Evolutionary conservation across 2,329 filamentous ascomycete genomes (phyloP).

Genomic region (Domatiomyces globalis): DNA sequence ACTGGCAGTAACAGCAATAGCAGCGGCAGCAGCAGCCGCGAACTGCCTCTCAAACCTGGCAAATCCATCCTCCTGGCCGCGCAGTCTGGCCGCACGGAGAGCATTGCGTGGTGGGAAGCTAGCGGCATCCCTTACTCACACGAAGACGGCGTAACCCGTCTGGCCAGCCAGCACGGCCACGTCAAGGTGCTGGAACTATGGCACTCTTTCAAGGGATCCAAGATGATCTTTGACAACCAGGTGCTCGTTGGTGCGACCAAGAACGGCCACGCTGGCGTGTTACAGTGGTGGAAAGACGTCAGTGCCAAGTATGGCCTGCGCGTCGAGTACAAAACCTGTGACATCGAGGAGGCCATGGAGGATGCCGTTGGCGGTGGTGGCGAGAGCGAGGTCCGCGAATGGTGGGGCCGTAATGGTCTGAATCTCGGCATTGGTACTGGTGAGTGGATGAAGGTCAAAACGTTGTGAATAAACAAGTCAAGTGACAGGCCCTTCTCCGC

Average conservation of each 20-base stretch:
- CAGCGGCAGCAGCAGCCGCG: conserved; percentile 28
- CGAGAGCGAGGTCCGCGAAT: conserved; percentile 58
- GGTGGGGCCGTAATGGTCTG: conserved; percentile 78
- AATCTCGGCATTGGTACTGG: conserved; percentile 70
- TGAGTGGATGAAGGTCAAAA: conserved; percentile 77
- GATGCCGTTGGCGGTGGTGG: conserved; percentile 59
- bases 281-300: conserved; percentile 66
- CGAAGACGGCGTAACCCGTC: conserved; percentile 67
- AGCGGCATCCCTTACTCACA: conserved; percentile 67
- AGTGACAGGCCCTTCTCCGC: neutral
- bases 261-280: conserved; percentile 65
- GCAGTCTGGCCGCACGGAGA: conserved; percentile 63
- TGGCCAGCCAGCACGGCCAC: conserved; percentile 73
- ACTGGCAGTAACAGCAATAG: conserved; percentile 41
- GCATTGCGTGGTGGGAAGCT: conserved; percentile 76
- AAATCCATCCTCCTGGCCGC: conserved; percentile 73
- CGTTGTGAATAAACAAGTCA: conserved; percentile 42
- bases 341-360: conserved; percentile 88
- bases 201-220: conserved; percentile 59
- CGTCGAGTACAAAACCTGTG: conserved; percentile 88
- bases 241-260: conserved; percentile 78
- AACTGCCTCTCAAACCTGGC: conserved; percentile 57
- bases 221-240: conserved; percentile 68
- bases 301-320: conserved; percentile 48
- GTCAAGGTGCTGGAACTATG: conserved; percentile 73